Percentiles rank a stretch among this genome's conserved stretches.
Conservation (phyloP, 805 yeast species). For the Yarrowia sp. region DNA sequence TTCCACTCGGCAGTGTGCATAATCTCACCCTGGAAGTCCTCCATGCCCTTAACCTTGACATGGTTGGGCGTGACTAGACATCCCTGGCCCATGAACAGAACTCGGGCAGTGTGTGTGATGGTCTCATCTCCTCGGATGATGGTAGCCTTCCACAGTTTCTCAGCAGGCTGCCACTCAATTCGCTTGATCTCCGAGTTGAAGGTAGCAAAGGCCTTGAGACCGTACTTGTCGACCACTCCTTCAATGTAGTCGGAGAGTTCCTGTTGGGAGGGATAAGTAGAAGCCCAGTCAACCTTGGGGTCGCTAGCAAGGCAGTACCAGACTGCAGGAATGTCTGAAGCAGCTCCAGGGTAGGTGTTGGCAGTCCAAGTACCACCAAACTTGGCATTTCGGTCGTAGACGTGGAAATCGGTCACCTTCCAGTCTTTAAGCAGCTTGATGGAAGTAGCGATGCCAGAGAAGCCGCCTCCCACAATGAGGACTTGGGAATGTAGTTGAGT, state of each 20-base stretch:
- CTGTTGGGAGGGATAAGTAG: constrained; percentile 28
- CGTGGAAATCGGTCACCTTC: constrained; percentile 25
- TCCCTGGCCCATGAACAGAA: constrained; percentile 29
- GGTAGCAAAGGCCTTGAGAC: constrained; percentile 17
- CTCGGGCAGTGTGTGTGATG: constrained; percentile 24
- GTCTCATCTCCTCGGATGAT: constrained; percentile 17
- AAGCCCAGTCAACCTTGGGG: constrained; percentile 30
- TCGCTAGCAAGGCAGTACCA: constrained; percentile 32
- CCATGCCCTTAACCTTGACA: constrained; percentile 28
- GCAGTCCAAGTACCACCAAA: constrained; percentile 34
- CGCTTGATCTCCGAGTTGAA: constrained; percentile 9
- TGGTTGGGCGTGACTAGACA: constrained; percentile 28
- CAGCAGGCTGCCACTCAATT: constrained; percentile 29
- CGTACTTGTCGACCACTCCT: constrained; percentile 28
- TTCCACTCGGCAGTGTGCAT: constrained; percentile 31
- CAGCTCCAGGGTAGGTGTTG: constrained; percentile 33
- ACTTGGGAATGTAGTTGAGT: constrained; percentile 1
- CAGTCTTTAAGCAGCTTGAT: constrained; percentile 20
- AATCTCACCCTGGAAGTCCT: constrained; percentile 29
- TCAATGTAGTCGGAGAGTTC: constrained; percentile 28
- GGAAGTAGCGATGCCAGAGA: constrained; percentile 23
- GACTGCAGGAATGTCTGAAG: constrained; percentile 31
- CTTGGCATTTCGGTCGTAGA: constrained; percentile 28
- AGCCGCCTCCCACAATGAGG: constrained; percentile 19
- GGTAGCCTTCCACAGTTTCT: constrained; percentile 26